phyloP scores from a whole-genome alignment of 495 filamentous ascomycete species.

The Hapsidospora chrysogenum region DNA sequence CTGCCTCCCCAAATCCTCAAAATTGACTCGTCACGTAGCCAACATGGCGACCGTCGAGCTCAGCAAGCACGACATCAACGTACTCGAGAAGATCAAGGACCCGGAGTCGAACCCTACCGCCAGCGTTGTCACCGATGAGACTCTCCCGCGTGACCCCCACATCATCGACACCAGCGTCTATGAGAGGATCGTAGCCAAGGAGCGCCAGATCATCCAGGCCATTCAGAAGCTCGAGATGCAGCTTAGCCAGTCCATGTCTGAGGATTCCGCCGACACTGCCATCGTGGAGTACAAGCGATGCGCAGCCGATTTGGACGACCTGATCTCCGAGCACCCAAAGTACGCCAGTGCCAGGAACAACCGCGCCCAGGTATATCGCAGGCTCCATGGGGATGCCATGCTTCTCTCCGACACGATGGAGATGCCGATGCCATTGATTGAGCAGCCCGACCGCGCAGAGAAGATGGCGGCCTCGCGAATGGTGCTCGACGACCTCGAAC shows the following conservation, averaged over 20 bases:
- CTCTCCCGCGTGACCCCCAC: slow-evolving; percentile 44
- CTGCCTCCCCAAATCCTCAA: too few species aligned
- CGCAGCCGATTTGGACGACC: slow-evolving; percentile 25
- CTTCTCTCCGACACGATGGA: slow-evolving; percentile 13
- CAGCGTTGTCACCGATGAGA: slow-evolving; percentile 33
- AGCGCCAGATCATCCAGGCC: slow-evolving; percentile 29
- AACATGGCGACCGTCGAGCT: slow-evolving; percentile 37
- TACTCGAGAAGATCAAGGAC: slow-evolving; percentile 67
- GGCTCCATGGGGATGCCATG: slow-evolving; percentile 36
- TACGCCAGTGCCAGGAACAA: slow-evolving; percentile 69
- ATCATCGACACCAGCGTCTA: slow-evolving; percentile 21
- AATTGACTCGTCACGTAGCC: too few species aligned
- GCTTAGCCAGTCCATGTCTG: slow-evolving; percentile 6
- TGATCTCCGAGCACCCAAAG: slow-evolving; percentile 40
- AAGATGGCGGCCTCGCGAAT: slow-evolving; percentile 15
- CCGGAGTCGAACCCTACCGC: slow-evolving; percentile 48
- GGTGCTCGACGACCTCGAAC: slow-evolving; percentile 42
- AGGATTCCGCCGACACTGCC: slow-evolving; percentile 7
- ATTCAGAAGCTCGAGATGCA: slow-evolving; percentile 32
- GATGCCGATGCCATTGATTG: slow-evolving; percentile 13
- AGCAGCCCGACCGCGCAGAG: slow-evolving; percentile 11
- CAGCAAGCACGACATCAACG: slow-evolving; percentile 49
- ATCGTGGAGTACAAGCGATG: slow-evolving; percentile 20
- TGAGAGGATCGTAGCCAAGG: slow-evolving; percentile 19
- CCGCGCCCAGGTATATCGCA: slow-evolving; percentile 51